These are phyloP conservation scores for Aspergillus texensis DNA, from an alignment of 2,329 filamentous ascomycete species.

Conservation along the genomic window DNA sequence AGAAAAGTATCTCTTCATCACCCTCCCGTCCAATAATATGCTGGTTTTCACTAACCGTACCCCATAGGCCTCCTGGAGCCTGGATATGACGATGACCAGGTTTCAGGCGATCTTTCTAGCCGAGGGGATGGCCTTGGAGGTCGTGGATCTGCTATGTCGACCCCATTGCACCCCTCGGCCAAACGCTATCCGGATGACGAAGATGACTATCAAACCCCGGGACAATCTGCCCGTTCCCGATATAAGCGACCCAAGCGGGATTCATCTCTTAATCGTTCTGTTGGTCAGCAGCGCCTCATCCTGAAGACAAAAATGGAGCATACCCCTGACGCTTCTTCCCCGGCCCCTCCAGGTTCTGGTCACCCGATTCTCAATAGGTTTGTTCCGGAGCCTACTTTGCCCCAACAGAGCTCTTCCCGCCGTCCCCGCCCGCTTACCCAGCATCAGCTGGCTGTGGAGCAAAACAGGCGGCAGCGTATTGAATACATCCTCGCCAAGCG, in stretches of 20 bases:
- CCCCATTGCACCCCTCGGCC: conserved; percentile 40
- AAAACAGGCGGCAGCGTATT: conserved; percentile 51
- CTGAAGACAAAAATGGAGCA: conserved; percentile 50
- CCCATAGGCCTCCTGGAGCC: conserved; percentile 24
- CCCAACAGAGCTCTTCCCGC: conserved; percentile 34
- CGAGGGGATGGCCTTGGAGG: conserved; percentile 23
- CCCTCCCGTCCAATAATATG: not conserved
- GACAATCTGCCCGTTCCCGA: conserved; percentile 40
- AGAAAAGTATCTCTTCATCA: conserved; percentile 39
- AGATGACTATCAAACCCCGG: conserved; percentile 44
- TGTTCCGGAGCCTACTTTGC: conserved; percentile 35
- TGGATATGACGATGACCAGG: conserved; percentile 38
- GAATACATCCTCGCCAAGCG: conserved; percentile 51
- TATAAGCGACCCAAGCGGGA: conserved; percentile 44
- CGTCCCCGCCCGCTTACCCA: conserved; percentile 53
- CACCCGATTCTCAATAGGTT: conserved; percentile 48
- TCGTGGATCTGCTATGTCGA: conserved; percentile 37
- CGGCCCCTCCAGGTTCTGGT: conserved; percentile 46
- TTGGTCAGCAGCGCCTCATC: conserved; percentile 44
- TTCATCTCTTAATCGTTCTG: conserved; percentile 39
- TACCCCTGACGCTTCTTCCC: conserved; percentile 44
- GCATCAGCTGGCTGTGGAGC: conserved; percentile 53
- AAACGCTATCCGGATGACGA: conserved; percentile 42
- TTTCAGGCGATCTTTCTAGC: conserved; percentile 26
- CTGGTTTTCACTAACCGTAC: not conserved